Conservation (phyloP, 106 monocot species). For the Amphibolis antarctica region DNA sequence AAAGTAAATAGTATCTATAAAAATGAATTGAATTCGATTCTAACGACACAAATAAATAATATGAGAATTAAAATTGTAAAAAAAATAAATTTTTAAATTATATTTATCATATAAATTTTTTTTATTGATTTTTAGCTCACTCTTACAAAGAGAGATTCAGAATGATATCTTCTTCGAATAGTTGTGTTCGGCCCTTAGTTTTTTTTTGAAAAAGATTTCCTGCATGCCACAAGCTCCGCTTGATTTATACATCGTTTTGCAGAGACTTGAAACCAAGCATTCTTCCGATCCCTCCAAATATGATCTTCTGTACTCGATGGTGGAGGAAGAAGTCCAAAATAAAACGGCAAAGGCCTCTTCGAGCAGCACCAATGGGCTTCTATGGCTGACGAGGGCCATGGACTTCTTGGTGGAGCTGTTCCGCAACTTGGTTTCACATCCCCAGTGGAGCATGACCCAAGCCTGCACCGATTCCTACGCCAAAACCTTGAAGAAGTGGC, state of each 20-base stretch:
- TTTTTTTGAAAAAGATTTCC: no score
- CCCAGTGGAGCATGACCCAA: constrained; percentile 81
- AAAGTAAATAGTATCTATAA: no score
- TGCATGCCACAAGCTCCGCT: no score
- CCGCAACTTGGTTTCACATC: constrained; percentile 60
- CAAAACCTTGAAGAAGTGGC: constrained; percentile 80
- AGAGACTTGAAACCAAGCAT: constrained; percentile 77
- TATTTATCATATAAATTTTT: no score
- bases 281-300: constrained; percentile 60
- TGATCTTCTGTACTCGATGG: constrained; percentile 54
- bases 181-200: no score
- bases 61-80: no score
- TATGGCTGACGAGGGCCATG: constrained; percentile 79
- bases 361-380: constrained; percentile 69
- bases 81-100: no score
- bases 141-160: no score
- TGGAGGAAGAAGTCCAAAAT: constrained; percentile 53
- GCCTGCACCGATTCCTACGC: constrained; percentile 64
- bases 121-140: no score
- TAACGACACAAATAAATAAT: no score
- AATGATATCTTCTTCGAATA: no score
- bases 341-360: constrained; percentile 74
- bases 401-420: constrained; percentile 84
- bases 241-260: constrained; percentile 7
- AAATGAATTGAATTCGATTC: no score